Evolutionary conservation across 176 grass and related monocot species (phyloP), one percentile per base, ranked within the genome.

Genomic region (bread wheat (Triticum aestivum)): DNA sequence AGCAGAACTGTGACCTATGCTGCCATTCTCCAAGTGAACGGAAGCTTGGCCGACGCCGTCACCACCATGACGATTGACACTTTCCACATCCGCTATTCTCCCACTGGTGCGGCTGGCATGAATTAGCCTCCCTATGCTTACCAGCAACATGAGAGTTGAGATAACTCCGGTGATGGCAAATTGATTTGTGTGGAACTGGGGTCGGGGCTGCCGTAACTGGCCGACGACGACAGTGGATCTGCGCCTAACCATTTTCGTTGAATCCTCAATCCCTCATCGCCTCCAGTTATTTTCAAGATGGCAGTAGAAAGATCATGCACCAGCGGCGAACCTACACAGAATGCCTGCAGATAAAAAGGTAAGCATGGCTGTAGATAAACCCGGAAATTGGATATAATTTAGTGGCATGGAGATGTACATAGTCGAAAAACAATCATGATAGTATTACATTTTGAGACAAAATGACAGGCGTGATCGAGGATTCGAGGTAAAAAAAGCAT

Each of bases 221-320:
- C 73, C 6, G 5, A 0, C 0, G 17, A 56, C 5, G 56, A 35
- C 2, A 27, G 39, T 70, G 33, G 32, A 18, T 14, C 33, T 41
- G 83, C 17, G n/a, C 13, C 47, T 15, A 91, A 78, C 91, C 89
- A 93, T 84, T 34, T 91, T 8, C 47, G 23, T 76, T 88, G 74
- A 39, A 91, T 84, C 23, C 2, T 0, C 4, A 8, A 49, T 0
- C 89, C 87, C 21, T 75, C 63, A 1, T 37, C n/a, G 0, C 82
- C 79, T 70, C 81, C 89, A 27, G 82, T 90, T 47, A 93, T 20
- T 9, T 87, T 89, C 82, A 96, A 79, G 24, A 93, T 84, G 66
- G 85, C 87, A 15, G 74, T 68, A 1, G 89, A 96, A 35, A 96
- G 61, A 54, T 96, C 23, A 42, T 83, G 69, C 29, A 86, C 56